Evolutionary conservation across 352 stramenopile genomes (phyloP).

Genomic region (Phytophthora agathidicida): DNA sequence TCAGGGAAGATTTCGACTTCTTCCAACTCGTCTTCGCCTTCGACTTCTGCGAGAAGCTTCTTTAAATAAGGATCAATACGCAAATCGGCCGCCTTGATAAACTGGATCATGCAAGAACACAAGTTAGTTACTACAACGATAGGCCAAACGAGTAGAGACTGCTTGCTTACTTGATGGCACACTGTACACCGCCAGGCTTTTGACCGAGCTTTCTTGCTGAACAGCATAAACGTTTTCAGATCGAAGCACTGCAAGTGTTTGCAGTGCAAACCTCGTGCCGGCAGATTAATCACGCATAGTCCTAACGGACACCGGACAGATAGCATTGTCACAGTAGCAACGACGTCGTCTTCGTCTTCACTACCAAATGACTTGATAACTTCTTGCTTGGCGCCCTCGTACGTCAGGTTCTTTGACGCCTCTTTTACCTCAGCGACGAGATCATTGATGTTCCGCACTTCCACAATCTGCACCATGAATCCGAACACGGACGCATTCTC

Average conservation of each 20-base stretch:
- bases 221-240: conserved; percentile 91
- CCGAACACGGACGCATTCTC: conserved; percentile 69
- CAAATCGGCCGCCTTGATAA: conserved; percentile 90
- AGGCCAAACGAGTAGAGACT: background rate
- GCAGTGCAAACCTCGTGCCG: conserved; percentile 90
- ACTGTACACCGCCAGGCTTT: conserved; percentile 91
- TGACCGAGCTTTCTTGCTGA: conserved; percentile 89
- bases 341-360: conserved; percentile 83
- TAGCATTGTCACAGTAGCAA: conserved; percentile 87
- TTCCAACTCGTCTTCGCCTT: conserved; percentile 84
- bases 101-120: conserved; percentile 44
- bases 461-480: conserved; percentile 78
- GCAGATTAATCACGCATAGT: conserved; percentile 87
- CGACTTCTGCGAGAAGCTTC: conserved; percentile 84
- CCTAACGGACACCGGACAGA: conserved; percentile 90
- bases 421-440: conserved; percentile 67
- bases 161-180: conserved; percentile 86
- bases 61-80: conserved; percentile 91
- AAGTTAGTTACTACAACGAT: conserved; percentile 5
- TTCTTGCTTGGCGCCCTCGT: conserved; percentile 72
- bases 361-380: conserved; percentile 85
- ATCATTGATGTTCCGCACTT: conserved; percentile 66
- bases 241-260: conserved; percentile 97
- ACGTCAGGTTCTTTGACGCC: conserved; percentile 69
- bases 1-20: conserved; percentile 92